A percentile compares a stretch with the other conserved stretches of the same genome.
These are phyloP conservation scores for Aspergillus aculeatus DNA, from an alignment of 2,329 filamentous ascomycete species.

Conservation along the genomic window DNA sequence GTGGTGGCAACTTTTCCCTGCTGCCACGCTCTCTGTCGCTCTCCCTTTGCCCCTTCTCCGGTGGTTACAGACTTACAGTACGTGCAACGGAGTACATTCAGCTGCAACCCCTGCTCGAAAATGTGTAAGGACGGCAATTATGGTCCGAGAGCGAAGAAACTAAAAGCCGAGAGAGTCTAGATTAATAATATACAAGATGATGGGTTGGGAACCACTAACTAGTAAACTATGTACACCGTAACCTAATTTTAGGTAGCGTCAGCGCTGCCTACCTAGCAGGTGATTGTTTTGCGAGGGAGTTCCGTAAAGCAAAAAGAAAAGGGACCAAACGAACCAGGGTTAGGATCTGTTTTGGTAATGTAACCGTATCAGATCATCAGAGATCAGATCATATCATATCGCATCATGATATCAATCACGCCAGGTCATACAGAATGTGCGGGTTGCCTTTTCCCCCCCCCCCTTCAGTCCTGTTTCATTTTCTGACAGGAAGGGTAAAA, in stretches of 20 bases:
- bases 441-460: not conserved
- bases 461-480: no score
- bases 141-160: not conserved
- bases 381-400: constrained; percentile 6
- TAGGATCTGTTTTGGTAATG: not conserved
- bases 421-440: constrained; percentile 1
- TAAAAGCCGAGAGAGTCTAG: not conserved
- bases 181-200: not conserved
- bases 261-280: no score
- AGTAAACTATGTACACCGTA: not conserved
- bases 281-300: no score
- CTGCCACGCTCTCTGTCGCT: not conserved
- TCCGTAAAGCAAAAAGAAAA: no score
- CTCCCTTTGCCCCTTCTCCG: no score
- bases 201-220: no score
- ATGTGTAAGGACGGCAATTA: not conserved
- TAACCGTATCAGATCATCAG: not conserved
- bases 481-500: not conserved
- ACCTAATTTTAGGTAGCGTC: not conserved
- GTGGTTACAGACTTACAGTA: no score
- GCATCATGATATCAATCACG: constrained; percentile 9
- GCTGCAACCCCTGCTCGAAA: not conserved
- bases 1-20: not conserved
- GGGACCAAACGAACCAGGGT: no score
- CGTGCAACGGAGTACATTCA: no score